These are phyloP conservation scores for Dendrocalamus latiflorus DNA, from an alignment of 202 grass and related monocot genomes.

Conservation along the genomic window DNA sequence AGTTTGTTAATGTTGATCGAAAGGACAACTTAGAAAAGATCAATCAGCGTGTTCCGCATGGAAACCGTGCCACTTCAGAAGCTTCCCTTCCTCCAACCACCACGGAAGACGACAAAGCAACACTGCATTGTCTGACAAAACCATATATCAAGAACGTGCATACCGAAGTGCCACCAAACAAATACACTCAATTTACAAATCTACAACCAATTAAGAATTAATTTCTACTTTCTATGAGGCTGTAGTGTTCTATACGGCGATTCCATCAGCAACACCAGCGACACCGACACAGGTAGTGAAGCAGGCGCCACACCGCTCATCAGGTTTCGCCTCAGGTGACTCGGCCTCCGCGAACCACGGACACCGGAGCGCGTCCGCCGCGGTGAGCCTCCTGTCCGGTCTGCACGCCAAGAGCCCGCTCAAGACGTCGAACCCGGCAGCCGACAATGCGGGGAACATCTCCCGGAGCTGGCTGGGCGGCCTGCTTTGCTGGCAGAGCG, in stretches of 20 bases:
- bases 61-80: too few relatives aligned
- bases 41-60: too few relatives aligned
- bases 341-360: slow-evolving; percentile 19
- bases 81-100: too few relatives aligned
- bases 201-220: neutral
- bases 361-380: slow-evolving; percentile 8
- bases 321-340: neutral
- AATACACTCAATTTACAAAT: neutral
- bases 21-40: too few relatives aligned
- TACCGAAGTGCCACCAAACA: neutral
- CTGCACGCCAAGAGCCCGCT: slow-evolving; percentile 8
- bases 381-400: slow-evolving; percentile 21
- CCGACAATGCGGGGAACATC: slow-evolving; percentile 20
- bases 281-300: neutral
- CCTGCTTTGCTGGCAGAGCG: slow-evolving; percentile 4
- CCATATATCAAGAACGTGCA: neutral
- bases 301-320: neutral
- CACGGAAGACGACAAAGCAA: neutral
- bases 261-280: slow-evolving; percentile 1
- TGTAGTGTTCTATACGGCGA: neutral
- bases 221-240: neutral
- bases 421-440: slow-evolving; percentile 13
- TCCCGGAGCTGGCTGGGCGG: slow-evolving; percentile 12
- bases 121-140: neutral
- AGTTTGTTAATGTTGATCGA: too few relatives aligned